Evolutionary conservation across 192 early-diverging fungal species (phyloP).

Genomic region (Backusella tuberculispora): DNA sequence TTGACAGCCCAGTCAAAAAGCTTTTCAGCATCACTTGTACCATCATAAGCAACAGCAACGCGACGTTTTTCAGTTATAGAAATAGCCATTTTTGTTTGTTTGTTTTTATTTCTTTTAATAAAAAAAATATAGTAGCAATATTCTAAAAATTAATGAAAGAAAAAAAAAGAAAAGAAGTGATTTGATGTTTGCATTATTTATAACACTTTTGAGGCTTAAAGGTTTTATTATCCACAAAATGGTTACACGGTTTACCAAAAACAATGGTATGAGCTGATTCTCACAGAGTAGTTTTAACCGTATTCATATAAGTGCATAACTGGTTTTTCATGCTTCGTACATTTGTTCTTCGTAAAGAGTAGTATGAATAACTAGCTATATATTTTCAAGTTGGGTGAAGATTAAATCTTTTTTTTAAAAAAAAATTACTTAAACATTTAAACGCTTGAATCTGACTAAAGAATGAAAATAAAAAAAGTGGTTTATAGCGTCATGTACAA

Average conservation of each 20-base stretch:
- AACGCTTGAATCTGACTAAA: too few species aligned
- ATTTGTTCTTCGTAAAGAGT: too few species aligned
- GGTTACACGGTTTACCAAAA: neutral
- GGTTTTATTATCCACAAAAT: neutral
- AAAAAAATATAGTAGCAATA: too few species aligned
- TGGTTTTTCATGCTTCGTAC: neutral
- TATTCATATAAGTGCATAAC: neutral
- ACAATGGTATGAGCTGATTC: neutral
- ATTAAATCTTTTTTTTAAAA: neutral
- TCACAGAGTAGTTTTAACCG: neutral
- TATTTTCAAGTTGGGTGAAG: too few species aligned
- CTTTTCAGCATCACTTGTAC: slow-evolving; percentile 33
- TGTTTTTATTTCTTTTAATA: neutral
- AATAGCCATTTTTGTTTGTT: neutral
- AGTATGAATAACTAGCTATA: too few species aligned
- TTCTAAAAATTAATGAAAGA: neutral
- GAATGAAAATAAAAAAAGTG: neutral
- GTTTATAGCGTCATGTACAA: neutral
- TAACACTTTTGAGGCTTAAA: neutral
- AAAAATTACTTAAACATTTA: neutral
- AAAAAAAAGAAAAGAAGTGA: neutral
- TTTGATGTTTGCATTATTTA: slow-evolving; percentile 10
- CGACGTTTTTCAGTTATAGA: slow-evolving; percentile 36
- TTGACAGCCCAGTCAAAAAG: slow-evolving; percentile 40
- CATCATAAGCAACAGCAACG: slow-evolving; percentile 40